These are phyloP conservation scores for Eutrema yunnanense DNA, from an alignment of 345 rosid species.

Conservation along the genomic window DNA sequence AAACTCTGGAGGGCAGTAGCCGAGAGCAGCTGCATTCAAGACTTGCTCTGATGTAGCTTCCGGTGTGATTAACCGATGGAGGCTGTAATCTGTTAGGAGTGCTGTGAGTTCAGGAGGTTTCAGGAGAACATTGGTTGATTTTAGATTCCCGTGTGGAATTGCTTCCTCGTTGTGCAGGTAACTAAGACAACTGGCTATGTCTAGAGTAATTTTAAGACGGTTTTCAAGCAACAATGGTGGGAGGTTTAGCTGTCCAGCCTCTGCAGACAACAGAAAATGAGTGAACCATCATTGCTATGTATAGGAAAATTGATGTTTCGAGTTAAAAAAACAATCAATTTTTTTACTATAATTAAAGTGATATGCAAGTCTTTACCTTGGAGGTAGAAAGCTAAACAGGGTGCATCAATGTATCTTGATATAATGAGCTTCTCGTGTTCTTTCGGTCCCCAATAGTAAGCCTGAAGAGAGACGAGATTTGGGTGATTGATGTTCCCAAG, in stretches of 20 bases:
- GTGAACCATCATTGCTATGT: neutral
- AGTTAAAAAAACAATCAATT: neutral
- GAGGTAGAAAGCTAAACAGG: slow-evolving; percentile 63
- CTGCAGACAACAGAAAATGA: slow-evolving; percentile 37
- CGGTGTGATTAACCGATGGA: slow-evolving; percentile 72
- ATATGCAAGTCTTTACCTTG: slow-evolving; percentile 46
- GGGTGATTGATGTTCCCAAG: slow-evolving; percentile 84
- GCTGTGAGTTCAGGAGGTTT: slow-evolving; percentile 47
- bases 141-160: slow-evolving; percentile 92
- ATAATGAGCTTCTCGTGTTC: slow-evolving; percentile 83
- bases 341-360: neutral
- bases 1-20: slow-evolving; percentile 88
- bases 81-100: slow-evolving; percentile 71
- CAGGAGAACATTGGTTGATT: slow-evolving; percentile 73
- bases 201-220: slow-evolving; percentile 53
- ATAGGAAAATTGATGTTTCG: neutral
- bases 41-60: slow-evolving; percentile 89
- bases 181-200: slow-evolving; percentile 66
- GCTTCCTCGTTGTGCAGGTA: slow-evolving; percentile 75
- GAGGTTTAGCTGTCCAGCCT: slow-evolving; percentile 40
- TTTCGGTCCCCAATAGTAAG: slow-evolving; percentile 82
- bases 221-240: slow-evolving; percentile 52
- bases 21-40: slow-evolving; percentile 78
- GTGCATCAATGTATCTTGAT: slow-evolving; percentile 55
- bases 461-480: slow-evolving; percentile 70